These are phyloP conservation scores for Ophiocordyceps camponoti-floridani DNA, from an alignment of 2,329 filamentous ascomycete species.

Conservation along the genomic window DNA sequence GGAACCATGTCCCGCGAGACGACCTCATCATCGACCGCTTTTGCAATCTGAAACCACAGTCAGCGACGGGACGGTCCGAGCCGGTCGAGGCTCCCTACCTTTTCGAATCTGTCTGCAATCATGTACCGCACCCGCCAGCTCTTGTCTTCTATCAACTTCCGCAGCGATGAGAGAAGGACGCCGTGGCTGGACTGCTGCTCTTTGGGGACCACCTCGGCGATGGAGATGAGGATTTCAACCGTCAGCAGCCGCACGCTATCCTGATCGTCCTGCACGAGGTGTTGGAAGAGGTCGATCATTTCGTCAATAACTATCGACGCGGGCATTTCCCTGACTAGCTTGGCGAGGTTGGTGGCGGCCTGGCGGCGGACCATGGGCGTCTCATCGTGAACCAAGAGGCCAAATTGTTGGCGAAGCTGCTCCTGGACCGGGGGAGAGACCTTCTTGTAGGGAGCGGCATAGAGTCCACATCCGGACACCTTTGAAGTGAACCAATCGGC, in stretches of 20 bases:
- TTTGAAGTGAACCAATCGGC: slow-evolving; percentile 99
- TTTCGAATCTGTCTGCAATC: slow-evolving; percentile 97
- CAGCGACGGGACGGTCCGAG: neutral
- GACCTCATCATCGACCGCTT: slow-evolving; percentile 94
- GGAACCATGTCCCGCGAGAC: slow-evolving; percentile 86
- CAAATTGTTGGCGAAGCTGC: slow-evolving; percentile 79
- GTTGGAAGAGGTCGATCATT: slow-evolving; percentile 98
- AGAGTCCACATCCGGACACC: slow-evolving; percentile 92
- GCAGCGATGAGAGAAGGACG: slow-evolving; percentile 73
- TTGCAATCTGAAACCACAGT: slow-evolving; percentile 56
- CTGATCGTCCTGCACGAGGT: slow-evolving; percentile 89
- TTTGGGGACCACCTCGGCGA: slow-evolving; percentile 93
- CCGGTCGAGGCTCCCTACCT: slow-evolving; percentile 33
- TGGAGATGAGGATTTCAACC: slow-evolving; percentile 88
- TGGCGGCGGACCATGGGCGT: slow-evolving; percentile 98
- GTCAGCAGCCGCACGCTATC: slow-evolving; percentile 93
- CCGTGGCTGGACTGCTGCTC: slow-evolving; percentile 96
- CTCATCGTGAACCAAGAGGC: slow-evolving; percentile 88
- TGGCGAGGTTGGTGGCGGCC: slow-evolving; percentile 87
- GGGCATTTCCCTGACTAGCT: slow-evolving; percentile 95
- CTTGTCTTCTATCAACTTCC: slow-evolving; percentile 95
- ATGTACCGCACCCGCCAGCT: slow-evolving; percentile 99
- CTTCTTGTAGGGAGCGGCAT: slow-evolving; percentile 84
- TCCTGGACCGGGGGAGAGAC: slow-evolving; percentile 78
- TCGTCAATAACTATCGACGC: slow-evolving; percentile 84